Evolutionary conservation across 73 alveolate genomes (phyloP), one percentile per base, ranked within the genome.

Genomic region (Blepharisma stoltei): DNA sequence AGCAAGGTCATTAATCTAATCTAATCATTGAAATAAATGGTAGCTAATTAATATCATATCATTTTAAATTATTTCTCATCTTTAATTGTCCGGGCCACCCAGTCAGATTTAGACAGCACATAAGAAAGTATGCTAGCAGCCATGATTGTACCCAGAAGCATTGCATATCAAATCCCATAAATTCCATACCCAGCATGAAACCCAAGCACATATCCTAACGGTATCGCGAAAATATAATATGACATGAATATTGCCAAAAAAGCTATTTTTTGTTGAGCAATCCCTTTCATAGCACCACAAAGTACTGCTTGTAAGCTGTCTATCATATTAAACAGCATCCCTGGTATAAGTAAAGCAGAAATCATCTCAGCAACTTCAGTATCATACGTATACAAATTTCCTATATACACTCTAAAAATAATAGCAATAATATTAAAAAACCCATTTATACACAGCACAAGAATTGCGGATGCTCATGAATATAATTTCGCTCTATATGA

Each of bases 281-380:
- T 45, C 8, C 83, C 88, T 73, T 78, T 81, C 9, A 81, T 73
- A 6, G 53, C 50, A 6, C 88, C 88, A 25, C 55, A 38, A n/a
- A 45, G 65, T 52, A 78, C 43, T 8, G 65, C 76, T 48, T 47
- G 14, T 11, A 78, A 32, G 53, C 71, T 38, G 43, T 81, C 88
- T 6, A 38, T 44, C 49, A 81, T 14, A 14, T 48, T 23, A 6
- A 9, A n/a, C 38, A 71, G 9, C 6, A 71, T 80, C 9, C 48
- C 46, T 6, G 53, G 14, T n/a, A 18, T 37, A 46, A 50, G 44
- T 20, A 78, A 21, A 38, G 50, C 14, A 32, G 23, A 7, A 0
- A 71, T 21, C 38, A 73, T 49, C 49, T n/a, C 37, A 8, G 9
- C 46, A 44, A 71, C 78, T 14, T 41, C n/a, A 6, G 8, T 55